A percentile compares a stretch with the other conserved stretches of the same genome.
phyloP scores from a whole-genome alignment of 177 flowering plant species.

The Telopea speciosissima region DNA sequence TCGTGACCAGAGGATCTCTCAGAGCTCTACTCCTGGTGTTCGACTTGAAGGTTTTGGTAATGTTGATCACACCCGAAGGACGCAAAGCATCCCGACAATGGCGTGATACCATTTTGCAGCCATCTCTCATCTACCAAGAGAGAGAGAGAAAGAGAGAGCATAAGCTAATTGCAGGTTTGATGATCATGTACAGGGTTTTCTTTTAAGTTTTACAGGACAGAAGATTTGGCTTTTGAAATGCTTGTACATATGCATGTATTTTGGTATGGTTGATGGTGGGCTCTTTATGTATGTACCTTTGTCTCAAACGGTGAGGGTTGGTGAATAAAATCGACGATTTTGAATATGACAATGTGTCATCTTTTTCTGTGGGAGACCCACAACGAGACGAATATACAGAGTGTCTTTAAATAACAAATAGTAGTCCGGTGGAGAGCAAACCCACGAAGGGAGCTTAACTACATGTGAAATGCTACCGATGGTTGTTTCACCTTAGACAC shows the following conservation, averaged over 20 bases:
- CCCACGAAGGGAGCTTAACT: too few species aligned
- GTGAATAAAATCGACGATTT: neutral
- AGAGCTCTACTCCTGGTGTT: neutral
- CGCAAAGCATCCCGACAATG: slow-evolving; percentile 14
- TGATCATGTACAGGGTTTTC: slow-evolving; percentile 11
- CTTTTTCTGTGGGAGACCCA: too few species aligned
- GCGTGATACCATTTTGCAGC: slow-evolving; percentile 12
- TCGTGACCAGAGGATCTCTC: slow-evolving; percentile 14
- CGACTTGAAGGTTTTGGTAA: slow-evolving; percentile 10
- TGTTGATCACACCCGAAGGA: slow-evolving; percentile 8
- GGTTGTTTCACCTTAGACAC: too few species aligned
- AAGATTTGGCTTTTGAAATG: neutral
- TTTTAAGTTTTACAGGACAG: slow-evolving; percentile 6
- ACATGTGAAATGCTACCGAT: too few species aligned
- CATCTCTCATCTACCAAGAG: neutral
- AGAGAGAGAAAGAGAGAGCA: neutral
- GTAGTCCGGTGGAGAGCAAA: too few species aligned
- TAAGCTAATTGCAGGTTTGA: slow-evolving; percentile 6
- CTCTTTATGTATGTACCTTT: neutral
- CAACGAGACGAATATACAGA: too few species aligned
- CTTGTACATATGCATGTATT: neutral
- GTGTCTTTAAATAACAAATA: too few species aligned
- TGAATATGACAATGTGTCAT: too few species aligned
- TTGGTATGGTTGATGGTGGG: neutral
- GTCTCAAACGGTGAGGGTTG: neutral